A percentile compares a stretch with the other conserved stretches of the same genome.
These are phyloP conservation scores for Hyaloscypha finlandica DNA, from an alignment of 495 filamentous ascomycete species.

Conservation along the genomic window DNA sequence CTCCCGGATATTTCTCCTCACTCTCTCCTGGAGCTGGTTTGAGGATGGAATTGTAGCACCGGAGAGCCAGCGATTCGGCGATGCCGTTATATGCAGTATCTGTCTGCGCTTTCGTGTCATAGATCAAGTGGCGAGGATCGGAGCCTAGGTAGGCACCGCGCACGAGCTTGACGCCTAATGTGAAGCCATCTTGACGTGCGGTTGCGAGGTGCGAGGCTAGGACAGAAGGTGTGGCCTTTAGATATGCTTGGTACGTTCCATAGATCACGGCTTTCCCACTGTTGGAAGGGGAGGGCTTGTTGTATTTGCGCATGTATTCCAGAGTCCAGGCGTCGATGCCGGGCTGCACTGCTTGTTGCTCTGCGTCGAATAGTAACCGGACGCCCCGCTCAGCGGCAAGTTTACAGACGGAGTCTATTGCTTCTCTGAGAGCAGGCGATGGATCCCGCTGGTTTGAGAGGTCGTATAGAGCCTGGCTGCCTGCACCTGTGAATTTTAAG, in stretches of 20 bases:
- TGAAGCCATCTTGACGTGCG: conserved; percentile 69
- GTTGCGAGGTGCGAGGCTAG: conserved; percentile 67
- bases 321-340: conserved; percentile 89
- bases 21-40: conserved; percentile 37
- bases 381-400: conserved; percentile 71
- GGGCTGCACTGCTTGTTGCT: conserved; percentile 77
- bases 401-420: conserved; percentile 76
- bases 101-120: conserved; percentile 81
- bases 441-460: conserved; percentile 61
- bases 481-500: conserved; percentile 93
- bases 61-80: conserved; percentile 52
- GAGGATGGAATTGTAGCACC: conserved; percentile 51
- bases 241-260: conserved; percentile 82
- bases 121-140: conserved; percentile 78
- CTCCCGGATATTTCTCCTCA: conserved; percentile 55
- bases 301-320: conserved; percentile 74
- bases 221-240: conserved; percentile 66
- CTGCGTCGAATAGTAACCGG: conserved; percentile 83
- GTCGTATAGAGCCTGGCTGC: conserved; percentile 67
- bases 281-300: conserved; percentile 59
- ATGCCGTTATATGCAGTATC: conserved; percentile 65
- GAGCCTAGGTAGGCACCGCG: conserved; percentile 85
- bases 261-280: conserved; percentile 63
- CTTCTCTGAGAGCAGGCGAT: conserved; percentile 60
- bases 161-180: conserved; percentile 87